These are phyloP conservation scores for Cucumis sativus DNA, from an alignment of 306 rosid genomes.

Conservation along the genomic window DNA sequence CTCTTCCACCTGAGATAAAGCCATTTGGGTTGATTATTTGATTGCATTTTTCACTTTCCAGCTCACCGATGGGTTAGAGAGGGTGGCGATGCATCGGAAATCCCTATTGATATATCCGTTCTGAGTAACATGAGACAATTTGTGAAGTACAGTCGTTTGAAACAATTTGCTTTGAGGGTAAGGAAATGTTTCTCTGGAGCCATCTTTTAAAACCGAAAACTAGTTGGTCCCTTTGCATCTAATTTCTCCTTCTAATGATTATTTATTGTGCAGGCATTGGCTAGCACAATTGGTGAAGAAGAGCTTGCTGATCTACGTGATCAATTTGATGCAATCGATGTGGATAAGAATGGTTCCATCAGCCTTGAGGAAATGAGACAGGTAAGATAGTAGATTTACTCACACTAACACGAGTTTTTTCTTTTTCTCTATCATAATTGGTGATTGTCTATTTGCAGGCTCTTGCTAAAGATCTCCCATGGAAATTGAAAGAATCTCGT, in stretches of 20 bases:
- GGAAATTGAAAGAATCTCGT: constrained; percentile 87
- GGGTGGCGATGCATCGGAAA: constrained; percentile 88
- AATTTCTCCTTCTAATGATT: constrained; percentile 6
- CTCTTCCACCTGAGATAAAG: not conserved
- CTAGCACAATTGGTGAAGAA: constrained; percentile 80
- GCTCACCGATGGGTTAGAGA: constrained; percentile 98
- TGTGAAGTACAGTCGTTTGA: constrained; percentile 84
- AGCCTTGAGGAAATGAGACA: constrained; percentile 99
- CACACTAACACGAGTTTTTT: not conserved
- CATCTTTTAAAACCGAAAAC: constrained; percentile 10
- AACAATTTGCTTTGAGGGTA: constrained; percentile 96
- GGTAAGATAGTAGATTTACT: constrained; percentile 20
- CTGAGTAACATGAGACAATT: constrained; percentile 84
- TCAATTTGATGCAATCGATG: constrained; percentile 96
- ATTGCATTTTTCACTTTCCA: constrained; percentile 28
- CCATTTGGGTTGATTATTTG: constrained; percentile 11
- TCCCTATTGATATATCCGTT: constrained; percentile 94
- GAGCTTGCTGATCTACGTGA: constrained; percentile 85
- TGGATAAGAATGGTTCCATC: constrained; percentile 89
- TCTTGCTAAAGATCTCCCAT: constrained; percentile 96
- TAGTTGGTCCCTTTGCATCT: constrained; percentile 2
- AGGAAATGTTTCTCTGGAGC: not conserved
- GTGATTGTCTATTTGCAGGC: constrained; percentile 48
- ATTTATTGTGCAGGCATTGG: constrained; percentile 65
- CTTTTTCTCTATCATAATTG: not conserved